Conservation (phyloP, 441 rosid species). For the Bruguiera hainesii region DNA sequence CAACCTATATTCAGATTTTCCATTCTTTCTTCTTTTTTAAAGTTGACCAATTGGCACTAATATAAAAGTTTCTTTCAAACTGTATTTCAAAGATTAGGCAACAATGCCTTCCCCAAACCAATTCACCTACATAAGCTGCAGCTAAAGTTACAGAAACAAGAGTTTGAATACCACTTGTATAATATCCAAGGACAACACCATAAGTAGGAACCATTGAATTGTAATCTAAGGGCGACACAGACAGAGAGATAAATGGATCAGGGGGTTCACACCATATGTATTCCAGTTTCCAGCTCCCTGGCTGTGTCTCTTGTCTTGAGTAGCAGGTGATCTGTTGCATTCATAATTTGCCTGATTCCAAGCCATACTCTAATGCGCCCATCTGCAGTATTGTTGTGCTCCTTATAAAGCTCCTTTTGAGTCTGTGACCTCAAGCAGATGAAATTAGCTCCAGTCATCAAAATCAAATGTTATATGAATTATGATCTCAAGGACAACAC, state of each 20-base stretch:
- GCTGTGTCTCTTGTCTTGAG: conserved; percentile 53
- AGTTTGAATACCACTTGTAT: background rate
- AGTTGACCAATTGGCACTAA: background rate
- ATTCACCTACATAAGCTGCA: too few relatives aligned
- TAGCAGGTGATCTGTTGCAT: conserved; percentile 56
- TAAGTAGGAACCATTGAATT: background rate
- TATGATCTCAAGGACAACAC: background rate
- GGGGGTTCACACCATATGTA: conserved; percentile 51
- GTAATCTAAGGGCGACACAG: background rate
- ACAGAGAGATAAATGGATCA: conserved; percentile 6
- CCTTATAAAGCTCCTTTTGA: conserved; percentile 57
- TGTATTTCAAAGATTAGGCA: too few relatives aligned
- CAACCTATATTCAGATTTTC: background rate
- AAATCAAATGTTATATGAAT: background rate
- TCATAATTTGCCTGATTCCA: conserved; percentile 71
- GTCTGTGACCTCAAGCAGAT: conserved; percentile 40
- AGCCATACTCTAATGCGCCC: conserved; percentile 67
- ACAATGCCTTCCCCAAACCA: too few relatives aligned
- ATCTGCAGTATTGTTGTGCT: conserved; percentile 58
- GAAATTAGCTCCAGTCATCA: conserved; percentile 7
- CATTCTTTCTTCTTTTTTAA: conserved; percentile 2
- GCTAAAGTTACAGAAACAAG: too few relatives aligned
- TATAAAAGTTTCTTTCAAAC: background rate
- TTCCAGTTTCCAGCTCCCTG: conserved; percentile 60
- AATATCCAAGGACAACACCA: background rate